A percentile compares a stretch with the other conserved stretches of the same genome.
These are phyloP conservation scores for Raphanus hybrid DNA, from an alignment of 441 rosid genomes.

Conservation along the genomic window DNA sequence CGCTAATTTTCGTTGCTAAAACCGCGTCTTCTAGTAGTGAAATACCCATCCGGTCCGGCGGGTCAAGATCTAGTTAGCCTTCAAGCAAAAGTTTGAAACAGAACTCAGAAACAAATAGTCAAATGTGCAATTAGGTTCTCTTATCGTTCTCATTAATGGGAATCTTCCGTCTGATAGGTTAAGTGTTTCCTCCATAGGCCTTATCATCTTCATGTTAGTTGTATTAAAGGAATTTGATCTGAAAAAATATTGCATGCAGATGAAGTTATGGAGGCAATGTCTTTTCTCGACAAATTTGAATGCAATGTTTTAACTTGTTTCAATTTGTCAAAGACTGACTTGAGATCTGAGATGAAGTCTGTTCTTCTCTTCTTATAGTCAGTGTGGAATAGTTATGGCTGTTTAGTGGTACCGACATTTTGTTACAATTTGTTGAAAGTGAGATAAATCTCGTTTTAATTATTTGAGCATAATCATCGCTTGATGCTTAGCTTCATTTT, in stretches of 20 bases:
- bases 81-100: no score
- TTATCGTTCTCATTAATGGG: conserved; percentile 62
- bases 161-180: conserved; percentile 70
- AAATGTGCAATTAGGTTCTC: conserved; percentile 41
- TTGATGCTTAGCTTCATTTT: background rate
- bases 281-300: background rate
- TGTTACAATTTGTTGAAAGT: background rate
- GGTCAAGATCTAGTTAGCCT: no score
- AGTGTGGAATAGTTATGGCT: background rate
- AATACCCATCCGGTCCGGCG: no score
- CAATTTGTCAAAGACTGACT: background rate
- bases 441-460: background rate
- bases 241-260: background rate
- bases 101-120: no score
- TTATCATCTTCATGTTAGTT: background rate
- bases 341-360: background rate
- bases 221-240: background rate
- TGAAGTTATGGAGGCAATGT: background rate
- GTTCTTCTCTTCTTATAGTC: background rate
- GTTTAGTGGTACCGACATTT: background rate
- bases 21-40: no score
- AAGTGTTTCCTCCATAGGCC: conserved; percentile 17
- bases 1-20: no score
- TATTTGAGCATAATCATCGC: background rate
- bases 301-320: background rate